Base-by-base conservation (phyloP, 495 filamentous ascomycete species). In the Lichina pygmaea region DNA sequence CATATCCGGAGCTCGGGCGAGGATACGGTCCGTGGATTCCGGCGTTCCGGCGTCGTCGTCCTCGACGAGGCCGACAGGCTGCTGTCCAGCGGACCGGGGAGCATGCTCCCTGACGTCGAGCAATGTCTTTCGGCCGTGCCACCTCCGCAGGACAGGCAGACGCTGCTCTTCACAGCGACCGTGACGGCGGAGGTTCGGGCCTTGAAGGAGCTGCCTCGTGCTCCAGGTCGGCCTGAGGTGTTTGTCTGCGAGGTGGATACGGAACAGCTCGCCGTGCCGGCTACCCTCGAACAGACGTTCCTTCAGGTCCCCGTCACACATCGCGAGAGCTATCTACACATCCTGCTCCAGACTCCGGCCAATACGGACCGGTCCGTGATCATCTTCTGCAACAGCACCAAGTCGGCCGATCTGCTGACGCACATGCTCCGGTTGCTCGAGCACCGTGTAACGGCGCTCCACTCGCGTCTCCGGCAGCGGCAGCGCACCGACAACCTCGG, bases 1-100 rank as follows among this genome's bases (percentile, higher is more conserved):
- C 91, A 95, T 57, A 86, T 99, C 53, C 70, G 68, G 9, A 82
- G 73, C 0, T 93, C 86, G 2, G 89, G 89, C 37, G 69, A 81
- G 51, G 89, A 99, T 55, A 95, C 89, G 0, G 68, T 91, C 42
- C 67, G 71, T 45, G 84, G 83, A 3, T 62, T 99, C 7, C 65
- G 74, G 3, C 70, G 84, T 17, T 75, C 77, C 8, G 73, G 73
- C 32, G 79, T 86, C 60, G 80, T 94, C 6, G 81, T 99, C 0
- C 74, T 99, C 37, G 89, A 99, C 60, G 89, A 99, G 66, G 89
- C 89, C 24, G 89, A 99, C 60, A 73, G 91, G 38, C 68, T 99
- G 16, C 67, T 99, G 13, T 72, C 80, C 30, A 67, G 73, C 30
- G 75, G 72, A 33, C 64, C 66, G 6, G 85, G 84, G 9, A 83